Evolutionary conservation across 208 protist species (phyloP), one percentile per base, ranked within the genome.

Genomic region (Leishmania aethiopica): DNA sequence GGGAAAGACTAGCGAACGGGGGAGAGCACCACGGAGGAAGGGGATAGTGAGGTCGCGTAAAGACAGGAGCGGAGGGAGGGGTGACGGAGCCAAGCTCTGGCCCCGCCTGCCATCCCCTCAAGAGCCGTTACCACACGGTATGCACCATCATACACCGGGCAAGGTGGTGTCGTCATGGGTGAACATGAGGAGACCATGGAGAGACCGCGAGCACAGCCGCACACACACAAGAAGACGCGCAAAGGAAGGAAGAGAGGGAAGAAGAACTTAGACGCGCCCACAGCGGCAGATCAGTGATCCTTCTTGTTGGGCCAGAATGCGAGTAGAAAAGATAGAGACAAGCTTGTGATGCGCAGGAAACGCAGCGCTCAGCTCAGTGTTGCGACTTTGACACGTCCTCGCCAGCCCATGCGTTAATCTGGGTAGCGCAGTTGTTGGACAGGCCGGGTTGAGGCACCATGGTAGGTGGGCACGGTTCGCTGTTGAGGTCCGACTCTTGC

Each of bases 391-490:
- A 78, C 35, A 49, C 60, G 10, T 81, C 77, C 4, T 19, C 71
- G 49, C 28, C 55, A 40, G 62, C 25, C 81, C 69, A 84, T 3
- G 19, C 11, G n/a, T 25, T 67, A 2, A 60, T 42, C 11, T 53
- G 53, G 60, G 73, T 1, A 66, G 15, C 17, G 49, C 51, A 19
- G n/a, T 2, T n/a, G 11, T 11, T 15, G 35, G 51, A 32, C 49
- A n/a, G 4, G 73, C 19, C 17, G 22, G 19, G 28, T 62, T 25
- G 49, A 40, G 73, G n/a, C 60, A 71, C 67, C 53, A 71, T 51
- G n/a, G 84, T 83, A 11, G 79, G 84, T 47, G 79, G 78, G 10
- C 5, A 72, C 4, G 8, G 55, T 32, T 81, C 84, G 53, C 78
- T 77, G 79, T 81, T 75, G 42, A 40, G 37, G 60, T 70, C 75